Conservation (phyloP, 106 monocot genomes). For the Allium fistulosum region DNA sequence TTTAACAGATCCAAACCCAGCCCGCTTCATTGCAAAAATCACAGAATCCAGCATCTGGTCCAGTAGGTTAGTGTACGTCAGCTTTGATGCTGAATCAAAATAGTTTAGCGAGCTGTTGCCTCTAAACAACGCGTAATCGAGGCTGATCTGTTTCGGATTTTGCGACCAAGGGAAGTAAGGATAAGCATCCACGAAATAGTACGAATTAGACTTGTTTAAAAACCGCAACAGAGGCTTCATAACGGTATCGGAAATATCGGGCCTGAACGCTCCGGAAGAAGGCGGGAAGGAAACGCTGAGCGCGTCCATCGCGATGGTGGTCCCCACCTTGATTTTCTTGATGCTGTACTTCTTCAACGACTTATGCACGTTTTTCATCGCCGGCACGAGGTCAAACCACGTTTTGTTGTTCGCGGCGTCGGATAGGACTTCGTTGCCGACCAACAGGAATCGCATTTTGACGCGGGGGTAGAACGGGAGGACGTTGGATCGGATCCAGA, state of each 20-base stretch:
- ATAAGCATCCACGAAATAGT: conserved; percentile 77
- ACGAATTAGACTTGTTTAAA: conserved; percentile 41
- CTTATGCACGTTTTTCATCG: conserved; percentile 48
- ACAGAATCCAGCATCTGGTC: conserved; percentile 84
- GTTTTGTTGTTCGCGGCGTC: conserved; percentile 41
- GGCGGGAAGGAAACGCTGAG: conserved; percentile 64
- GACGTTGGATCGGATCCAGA: conserved; percentile 59
- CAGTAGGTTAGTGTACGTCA: conserved; percentile 80
- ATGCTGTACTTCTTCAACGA: conserved; percentile 26
- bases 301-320: conserved; percentile 81
- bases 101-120: conserved; percentile 16
- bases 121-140: conserved; percentile 66
- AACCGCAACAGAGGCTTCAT: conserved; percentile 63
- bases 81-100: conserved; percentile 36
- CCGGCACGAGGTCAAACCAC: conserved; percentile 66
- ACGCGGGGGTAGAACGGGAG: conserved; percentile 39
- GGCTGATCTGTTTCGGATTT: conserved; percentile 26
- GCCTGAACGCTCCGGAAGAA: conserved; percentile 61
- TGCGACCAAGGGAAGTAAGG: conserved; percentile 76
- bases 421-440: conserved; percentile 92
- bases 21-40: conserved; percentile 40
- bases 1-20: conserved; percentile 42
- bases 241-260: conserved; percentile 50
- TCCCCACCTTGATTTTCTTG: conserved; percentile 57
- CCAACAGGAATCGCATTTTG: conserved; percentile 79